phyloP scores from a whole-genome alignment of 768 basidiomycete species.

The Pisolithus marmoratus region DNA sequence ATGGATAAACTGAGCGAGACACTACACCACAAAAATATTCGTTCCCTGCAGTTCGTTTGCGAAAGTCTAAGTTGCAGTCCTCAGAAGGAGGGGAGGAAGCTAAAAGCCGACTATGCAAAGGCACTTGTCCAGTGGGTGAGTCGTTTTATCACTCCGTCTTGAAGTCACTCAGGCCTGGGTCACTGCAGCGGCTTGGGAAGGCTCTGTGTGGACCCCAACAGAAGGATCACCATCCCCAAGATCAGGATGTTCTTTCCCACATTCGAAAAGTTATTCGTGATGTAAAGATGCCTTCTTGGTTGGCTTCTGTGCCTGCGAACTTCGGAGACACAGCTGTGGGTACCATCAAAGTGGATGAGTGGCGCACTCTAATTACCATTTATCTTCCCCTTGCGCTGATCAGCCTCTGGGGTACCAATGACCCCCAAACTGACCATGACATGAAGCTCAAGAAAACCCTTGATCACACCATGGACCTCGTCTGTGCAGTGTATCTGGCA shows the following conservation, averaged over 20 bases:
- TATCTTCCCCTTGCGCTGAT: constrained; percentile 14
- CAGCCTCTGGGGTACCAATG: constrained; percentile 17
- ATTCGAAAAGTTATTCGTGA: constrained; percentile 4
- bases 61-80: neutral
- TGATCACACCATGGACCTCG: too few species aligned
- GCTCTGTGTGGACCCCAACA: neutral
- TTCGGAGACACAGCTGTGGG: constrained; percentile 8
- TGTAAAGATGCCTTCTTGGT: constrained; percentile 10
- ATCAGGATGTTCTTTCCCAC: neutral
- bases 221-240: neutral
- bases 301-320: constrained; percentile 11
- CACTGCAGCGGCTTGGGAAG: too few species aligned
- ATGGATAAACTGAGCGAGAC: too few species aligned
- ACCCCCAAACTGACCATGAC: constrained; percentile 4
- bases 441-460: neutral
- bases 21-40: too few species aligned
- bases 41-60: neutral
- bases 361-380: constrained; percentile 10
- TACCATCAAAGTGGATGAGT: constrained; percentile 18
- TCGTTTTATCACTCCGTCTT: too few species aligned
- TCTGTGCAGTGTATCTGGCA: too few species aligned
- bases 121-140: neutral
- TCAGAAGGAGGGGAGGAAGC: neutral
- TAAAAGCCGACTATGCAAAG: neutral
- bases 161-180: too few species aligned